phyloP scores from a whole-genome alignment of 176 grass and related monocot genomes.

The Bolboschoenus planiculmis region DNA sequence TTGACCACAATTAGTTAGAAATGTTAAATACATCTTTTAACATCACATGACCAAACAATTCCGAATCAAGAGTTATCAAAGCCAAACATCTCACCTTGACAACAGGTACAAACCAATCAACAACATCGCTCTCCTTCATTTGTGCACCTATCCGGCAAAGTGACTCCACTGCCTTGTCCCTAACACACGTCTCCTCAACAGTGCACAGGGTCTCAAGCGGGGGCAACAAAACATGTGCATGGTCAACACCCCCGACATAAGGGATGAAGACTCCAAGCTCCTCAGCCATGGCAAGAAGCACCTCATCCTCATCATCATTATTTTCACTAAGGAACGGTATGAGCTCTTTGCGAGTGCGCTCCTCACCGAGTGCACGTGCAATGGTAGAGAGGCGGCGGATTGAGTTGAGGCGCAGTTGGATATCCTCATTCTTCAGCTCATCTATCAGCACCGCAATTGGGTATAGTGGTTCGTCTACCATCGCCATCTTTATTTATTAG shows the following conservation, averaged over 20 bases:
- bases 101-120: slow-evolving; percentile 63
- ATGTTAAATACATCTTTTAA: slow-evolving; percentile 1
- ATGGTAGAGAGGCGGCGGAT: slow-evolving; percentile 91
- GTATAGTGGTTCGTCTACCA: slow-evolving; percentile 79
- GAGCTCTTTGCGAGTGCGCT: slow-evolving; percentile 89
- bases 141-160: slow-evolving; percentile 82
- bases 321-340: slow-evolving; percentile 96
- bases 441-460: slow-evolving; percentile 90
- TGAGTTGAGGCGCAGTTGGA: slow-evolving; percentile 86
- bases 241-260: slow-evolving; percentile 89
- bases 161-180: slow-evolving; percentile 89
- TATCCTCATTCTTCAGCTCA: slow-evolving; percentile 95
- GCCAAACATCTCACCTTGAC: slow-evolving; percentile 50
- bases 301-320: slow-evolving; percentile 98
- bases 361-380: slow-evolving; percentile 84
- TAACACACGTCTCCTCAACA: slow-evolving; percentile 90
- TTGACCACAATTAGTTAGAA: background rate
- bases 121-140: slow-evolving; percentile 85
- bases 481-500: slow-evolving; percentile 46
- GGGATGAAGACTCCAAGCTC: slow-evolving; percentile 94
- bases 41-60: background rate
- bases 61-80: background rate
- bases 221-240: slow-evolving; percentile 71
- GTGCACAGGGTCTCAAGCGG: slow-evolving; percentile 85
- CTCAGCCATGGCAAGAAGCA: slow-evolving; percentile 96